Evolutionary conservation across 2,329 filamentous ascomycete species (phyloP).

Genomic region (Trichoderma koningii): DNA sequence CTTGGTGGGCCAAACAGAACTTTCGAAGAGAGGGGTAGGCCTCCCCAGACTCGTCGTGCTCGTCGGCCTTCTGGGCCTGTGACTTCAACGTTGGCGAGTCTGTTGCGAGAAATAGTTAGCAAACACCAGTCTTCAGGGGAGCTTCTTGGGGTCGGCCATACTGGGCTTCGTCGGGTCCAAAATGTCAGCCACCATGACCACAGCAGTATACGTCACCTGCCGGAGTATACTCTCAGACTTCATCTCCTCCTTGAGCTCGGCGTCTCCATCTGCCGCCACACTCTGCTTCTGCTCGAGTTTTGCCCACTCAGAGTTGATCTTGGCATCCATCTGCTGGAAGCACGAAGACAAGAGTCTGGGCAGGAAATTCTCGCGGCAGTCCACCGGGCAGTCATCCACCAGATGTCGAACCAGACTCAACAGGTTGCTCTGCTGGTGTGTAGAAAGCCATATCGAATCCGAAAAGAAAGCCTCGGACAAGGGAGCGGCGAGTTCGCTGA

Average conservation of each 20-base stretch:
- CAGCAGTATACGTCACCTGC: conserved; percentile 87
- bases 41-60: conserved; percentile 36
- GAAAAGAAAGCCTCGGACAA: conserved; percentile 82
- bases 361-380: conserved; percentile 75
- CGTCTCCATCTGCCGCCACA: conserved; percentile 68
- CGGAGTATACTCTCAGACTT: conserved; percentile 94
- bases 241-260: conserved; percentile 90
- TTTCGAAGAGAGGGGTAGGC: conserved; percentile 67
- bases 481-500: conserved; percentile 77
- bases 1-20: conserved; percentile 77
- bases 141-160: conserved; percentile 44
- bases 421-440: conserved; percentile 92
- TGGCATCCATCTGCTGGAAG: conserved; percentile 83
- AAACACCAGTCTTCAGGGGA: not conserved
- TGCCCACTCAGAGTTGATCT: conserved; percentile 86
- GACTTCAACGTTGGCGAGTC: conserved; percentile 39
- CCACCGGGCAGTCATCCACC: conserved; percentile 87
- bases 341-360: conserved; percentile 80
- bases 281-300: conserved; percentile 66
- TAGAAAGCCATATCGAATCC: conserved; percentile 79
- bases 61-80: conserved; percentile 34
- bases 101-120: conserved; percentile 27
- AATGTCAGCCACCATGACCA: conserved; percentile 87
- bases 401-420: conserved; percentile 85
- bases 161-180: conserved; percentile 72